Evolutionary conservation across 352 stramenopile genomes (phyloP).

Genomic region (Phytopythium litorale): DNA sequence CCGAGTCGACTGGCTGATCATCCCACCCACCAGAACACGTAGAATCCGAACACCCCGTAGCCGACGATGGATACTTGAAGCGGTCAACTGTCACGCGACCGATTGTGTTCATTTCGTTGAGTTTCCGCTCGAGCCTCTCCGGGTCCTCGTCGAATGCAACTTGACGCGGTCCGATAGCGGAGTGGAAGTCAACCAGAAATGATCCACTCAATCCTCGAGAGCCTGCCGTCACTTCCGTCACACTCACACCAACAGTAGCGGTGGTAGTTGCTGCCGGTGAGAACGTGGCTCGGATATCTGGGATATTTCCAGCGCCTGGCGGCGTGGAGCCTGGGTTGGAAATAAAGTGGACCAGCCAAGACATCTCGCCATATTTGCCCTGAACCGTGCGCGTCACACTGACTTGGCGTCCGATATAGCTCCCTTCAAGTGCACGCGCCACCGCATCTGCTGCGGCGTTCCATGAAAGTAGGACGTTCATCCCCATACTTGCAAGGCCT

Average conservation of each 20-base stretch:
- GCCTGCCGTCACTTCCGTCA: constrained; percentile 86
- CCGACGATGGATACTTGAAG: constrained; percentile 81
- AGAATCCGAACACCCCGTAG: constrained; percentile 42
- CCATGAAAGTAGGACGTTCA: constrained; percentile 49
- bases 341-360: constrained; percentile 94
- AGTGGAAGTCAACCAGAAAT: constrained; percentile 90
- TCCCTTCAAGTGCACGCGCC: constrained; percentile 49
- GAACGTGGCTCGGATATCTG: constrained; percentile 50
- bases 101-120: constrained; percentile 95
- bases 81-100: constrained; percentile 88
- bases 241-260: constrained; percentile 37
- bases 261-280: constrained; percentile 10
- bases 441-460: constrained; percentile 57
- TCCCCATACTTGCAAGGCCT: constrained; percentile 7
- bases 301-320: constrained; percentile 89
- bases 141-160: constrained; percentile 89
- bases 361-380: constrained; percentile 93
- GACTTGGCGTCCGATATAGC: constrained; percentile 64
- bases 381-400: constrained; percentile 87
- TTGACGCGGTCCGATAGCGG: constrained; percentile 59
- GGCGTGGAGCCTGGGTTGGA: constrained; percentile 88
- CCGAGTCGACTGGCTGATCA: constrained; percentile 57
- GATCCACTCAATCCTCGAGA: constrained; percentile 85
- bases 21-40: constrained; percentile 91
- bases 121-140: constrained; percentile 83